These are phyloP conservation scores for Phlyctochytrium arcticum DNA, from an alignment of 192 early-diverging fungal genomes.

Conservation along the genomic window DNA sequence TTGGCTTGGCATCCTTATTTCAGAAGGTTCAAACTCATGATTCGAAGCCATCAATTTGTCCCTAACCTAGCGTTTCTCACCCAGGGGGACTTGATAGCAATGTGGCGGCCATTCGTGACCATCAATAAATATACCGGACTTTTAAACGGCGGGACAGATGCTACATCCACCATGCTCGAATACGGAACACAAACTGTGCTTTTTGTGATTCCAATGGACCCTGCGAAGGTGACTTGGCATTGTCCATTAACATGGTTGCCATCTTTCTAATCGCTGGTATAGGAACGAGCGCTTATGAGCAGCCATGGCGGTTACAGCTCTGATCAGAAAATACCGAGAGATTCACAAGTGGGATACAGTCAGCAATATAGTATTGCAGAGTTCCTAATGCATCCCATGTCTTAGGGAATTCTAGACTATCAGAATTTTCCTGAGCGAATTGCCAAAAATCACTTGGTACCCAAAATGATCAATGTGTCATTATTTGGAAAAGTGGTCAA, in stretches of 20 bases:
- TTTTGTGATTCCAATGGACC: constrained; percentile 8
- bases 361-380: neutral
- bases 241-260: neutral
- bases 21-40: constrained; percentile 1
- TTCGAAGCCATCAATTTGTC: neutral
- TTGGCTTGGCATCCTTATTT: constrained; percentile 16
- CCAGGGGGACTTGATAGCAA: constrained; percentile 8
- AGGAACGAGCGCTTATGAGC: neutral
- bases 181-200: constrained; percentile 13
- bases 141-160: neutral
- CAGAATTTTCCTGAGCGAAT: neutral
- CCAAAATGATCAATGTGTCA: constrained; percentile 8
- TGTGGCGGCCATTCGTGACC: constrained; percentile 6
- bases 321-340: neutral
- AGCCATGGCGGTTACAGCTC: neutral
- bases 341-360: neutral
- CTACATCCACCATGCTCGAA: neutral
- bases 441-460: neutral
- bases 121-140: neutral
- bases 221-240: neutral
- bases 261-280: neutral
- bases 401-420: neutral
- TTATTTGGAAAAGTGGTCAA: constrained; percentile 6
- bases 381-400: neutral
- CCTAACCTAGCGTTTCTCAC: too few relatives aligned